phyloP scores from a whole-genome alignment of 2,329 filamentous ascomycete genomes.

The Fusarium proliferatum region DNA sequence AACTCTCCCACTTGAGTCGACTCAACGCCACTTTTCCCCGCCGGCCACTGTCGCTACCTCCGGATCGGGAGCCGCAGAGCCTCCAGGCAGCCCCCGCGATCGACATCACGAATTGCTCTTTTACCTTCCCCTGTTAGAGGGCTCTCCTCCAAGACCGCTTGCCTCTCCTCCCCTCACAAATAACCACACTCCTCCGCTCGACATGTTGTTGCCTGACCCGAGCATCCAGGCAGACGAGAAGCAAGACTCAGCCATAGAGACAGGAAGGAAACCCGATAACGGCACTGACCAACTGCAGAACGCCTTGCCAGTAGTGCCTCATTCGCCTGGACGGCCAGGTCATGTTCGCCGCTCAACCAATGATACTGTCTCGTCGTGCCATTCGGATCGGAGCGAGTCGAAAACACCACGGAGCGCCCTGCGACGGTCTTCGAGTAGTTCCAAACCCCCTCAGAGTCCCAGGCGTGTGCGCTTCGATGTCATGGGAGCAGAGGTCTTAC shows the following conservation, averaged over 20 bases:
- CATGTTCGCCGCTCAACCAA: conserved; percentile 57
- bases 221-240: conserved; percentile 39
- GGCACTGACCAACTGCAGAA: conserved; percentile 28
- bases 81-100: conserved; percentile 60
- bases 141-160: conserved; percentile 46
- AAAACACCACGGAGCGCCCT: conserved; percentile 66
- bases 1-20: conserved; percentile 45
- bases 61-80: conserved; percentile 45
- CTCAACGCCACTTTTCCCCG: conserved; percentile 48
- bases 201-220: conserved; percentile 44
- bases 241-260: conserved; percentile 41
- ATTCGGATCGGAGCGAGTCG: conserved; percentile 64
- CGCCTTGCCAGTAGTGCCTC: conserved; percentile 26
- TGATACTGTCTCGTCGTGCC: conserved; percentile 61
- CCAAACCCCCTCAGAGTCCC: conserved; percentile 64
- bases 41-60: conserved; percentile 45
- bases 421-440: conserved; percentile 65
- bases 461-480: conserved; percentile 72
- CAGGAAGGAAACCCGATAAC: conserved; percentile 30
- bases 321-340: conserved; percentile 47
- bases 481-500: conserved; percentile 68
- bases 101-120: conserved; percentile 72
- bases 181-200: conserved; percentile 29
- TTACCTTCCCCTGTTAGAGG: conserved; percentile 71
- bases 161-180: conserved; percentile 31